phyloP scores from a whole-genome alignment of 202 grass and related monocot genomes.

The Zoysia matrella region DNA sequence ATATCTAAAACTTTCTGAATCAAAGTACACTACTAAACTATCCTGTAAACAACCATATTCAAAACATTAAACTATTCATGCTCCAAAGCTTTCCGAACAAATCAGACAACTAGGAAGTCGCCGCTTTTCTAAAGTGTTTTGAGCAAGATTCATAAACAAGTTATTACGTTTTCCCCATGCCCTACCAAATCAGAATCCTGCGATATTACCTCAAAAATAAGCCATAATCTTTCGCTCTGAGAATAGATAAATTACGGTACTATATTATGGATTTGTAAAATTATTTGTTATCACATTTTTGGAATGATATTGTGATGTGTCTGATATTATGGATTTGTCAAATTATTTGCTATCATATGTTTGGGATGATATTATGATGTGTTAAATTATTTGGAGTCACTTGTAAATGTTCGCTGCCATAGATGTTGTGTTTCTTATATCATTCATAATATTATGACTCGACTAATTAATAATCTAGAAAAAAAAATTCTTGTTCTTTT shows the following conservation, averaged over 20 bases:
- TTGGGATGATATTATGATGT: too few relatives aligned
- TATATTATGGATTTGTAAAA: not conserved
- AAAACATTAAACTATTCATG: not conserved
- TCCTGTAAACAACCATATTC: not conserved
- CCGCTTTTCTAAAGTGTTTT: not conserved
- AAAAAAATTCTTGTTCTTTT: too few relatives aligned
- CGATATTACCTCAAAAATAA: not conserved
- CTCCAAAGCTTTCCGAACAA: not conserved
- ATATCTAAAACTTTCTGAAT: not conserved
- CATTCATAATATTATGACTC: too few relatives aligned
- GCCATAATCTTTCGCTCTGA: not conserved
- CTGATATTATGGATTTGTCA: too few relatives aligned
- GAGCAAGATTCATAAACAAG: constrained; percentile 13
- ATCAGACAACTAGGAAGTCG: not conserved
- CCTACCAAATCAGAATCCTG: not conserved
- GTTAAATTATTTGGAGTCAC: too few relatives aligned
- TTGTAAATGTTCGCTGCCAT: too few relatives aligned
- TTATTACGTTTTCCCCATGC: not conserved
- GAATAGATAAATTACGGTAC: not conserved
- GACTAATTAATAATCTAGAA: too few relatives aligned
- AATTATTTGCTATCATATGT: too few relatives aligned
- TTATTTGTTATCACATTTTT: not conserved
- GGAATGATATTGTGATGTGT: not conserved
- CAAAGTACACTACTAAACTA: not conserved
- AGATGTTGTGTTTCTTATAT: too few relatives aligned